phyloP scores from a whole-genome alignment of 768 basidiomycete genomes.

The Glaciozyma antarctica region DNA sequence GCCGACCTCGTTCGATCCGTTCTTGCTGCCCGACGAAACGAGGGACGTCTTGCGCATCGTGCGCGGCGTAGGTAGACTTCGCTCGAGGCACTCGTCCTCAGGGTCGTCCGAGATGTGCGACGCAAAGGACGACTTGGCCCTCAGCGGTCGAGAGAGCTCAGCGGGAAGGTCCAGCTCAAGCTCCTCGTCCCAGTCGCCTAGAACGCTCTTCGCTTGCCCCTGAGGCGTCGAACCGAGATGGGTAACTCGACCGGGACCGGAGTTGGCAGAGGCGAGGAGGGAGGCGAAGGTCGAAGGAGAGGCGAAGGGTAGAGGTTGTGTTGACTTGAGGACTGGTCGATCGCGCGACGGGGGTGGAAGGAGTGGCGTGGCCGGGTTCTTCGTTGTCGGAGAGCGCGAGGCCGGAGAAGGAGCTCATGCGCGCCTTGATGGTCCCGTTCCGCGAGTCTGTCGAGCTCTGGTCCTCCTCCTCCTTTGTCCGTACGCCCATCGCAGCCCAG shows the following conservation, averaged over 20 bases:
- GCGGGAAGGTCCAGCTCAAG: conserved; percentile 14
- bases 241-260: conserved; percentile 3
- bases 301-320: conserved; percentile 12
- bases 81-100: conserved; percentile 5
- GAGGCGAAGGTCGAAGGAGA: conserved; percentile 12
- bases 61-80: neutral
- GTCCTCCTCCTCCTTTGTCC: conserved; percentile 9
- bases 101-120: conserved; percentile 20
- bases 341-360: neutral
- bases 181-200: conserved; percentile 31
- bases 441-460: conserved; percentile 5
- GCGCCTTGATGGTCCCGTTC: conserved; percentile 11
- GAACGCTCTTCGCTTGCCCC: conserved; percentile 4
- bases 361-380: neutral
- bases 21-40: neutral
- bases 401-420: conserved; percentile 1
- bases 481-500: neutral
- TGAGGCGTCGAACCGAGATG: conserved; percentile 20
- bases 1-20: neutral
- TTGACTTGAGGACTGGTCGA: neutral
- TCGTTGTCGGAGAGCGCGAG: neutral
- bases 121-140: conserved; percentile 23
- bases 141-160: neutral
- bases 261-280: conserved; percentile 1
- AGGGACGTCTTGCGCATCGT: neutral